Evolutionary conservation across 495 filamentous ascomycete genomes (phyloP), one percentile per base, ranked within the genome.

Genomic region (Cladorrhinum samala): DNA sequence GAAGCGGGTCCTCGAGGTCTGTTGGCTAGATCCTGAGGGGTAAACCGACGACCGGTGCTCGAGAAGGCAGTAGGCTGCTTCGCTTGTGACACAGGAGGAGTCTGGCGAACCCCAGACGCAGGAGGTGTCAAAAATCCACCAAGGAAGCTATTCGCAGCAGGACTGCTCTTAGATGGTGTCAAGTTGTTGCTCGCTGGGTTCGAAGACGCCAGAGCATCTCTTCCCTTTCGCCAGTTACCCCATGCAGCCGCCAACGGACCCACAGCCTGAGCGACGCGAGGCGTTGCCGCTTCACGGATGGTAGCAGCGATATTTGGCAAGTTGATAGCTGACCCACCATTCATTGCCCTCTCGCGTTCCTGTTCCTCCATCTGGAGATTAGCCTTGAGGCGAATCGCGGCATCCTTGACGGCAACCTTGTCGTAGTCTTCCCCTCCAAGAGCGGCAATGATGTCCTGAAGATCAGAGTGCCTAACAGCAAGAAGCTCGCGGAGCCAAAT

Each of bases 281-380:
- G 86, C 13, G 89, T 83, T 39, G 86, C 81, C 21, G 89, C 80
- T 40, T 74, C 72, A 39, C 72, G 68, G 47, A 81, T 74, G 24
- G 67, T 74, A 5, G 75, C 75, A 2, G 79, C 77, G 41, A 80
- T 77, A 55, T 77, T 77, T 8, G 77, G 77, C 18, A 79, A 58
- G 54, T 69, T 76, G 50, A 80, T 69, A 14, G 77, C 73, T 5
- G 74, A 77, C 7, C 72, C 75, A 4, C 86, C 79, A 50, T 80
- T 79, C 73, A 78, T 75, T 2, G 77, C 77, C 52, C 73, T 58
- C 62, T 97, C 94, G 17, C 86, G 86, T 66, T 95, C 93, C 63
- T 95, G 89, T 67, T 88, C 88, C 62, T 97, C 91, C 93, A 98
- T 98, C 66, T 97, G 88, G 16, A 98, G 77, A 60, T 93, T 96